Conservation (phyloP, 2,329 filamentous ascomycete genomes). For the Ophiosphaerella narmari region DNA sequence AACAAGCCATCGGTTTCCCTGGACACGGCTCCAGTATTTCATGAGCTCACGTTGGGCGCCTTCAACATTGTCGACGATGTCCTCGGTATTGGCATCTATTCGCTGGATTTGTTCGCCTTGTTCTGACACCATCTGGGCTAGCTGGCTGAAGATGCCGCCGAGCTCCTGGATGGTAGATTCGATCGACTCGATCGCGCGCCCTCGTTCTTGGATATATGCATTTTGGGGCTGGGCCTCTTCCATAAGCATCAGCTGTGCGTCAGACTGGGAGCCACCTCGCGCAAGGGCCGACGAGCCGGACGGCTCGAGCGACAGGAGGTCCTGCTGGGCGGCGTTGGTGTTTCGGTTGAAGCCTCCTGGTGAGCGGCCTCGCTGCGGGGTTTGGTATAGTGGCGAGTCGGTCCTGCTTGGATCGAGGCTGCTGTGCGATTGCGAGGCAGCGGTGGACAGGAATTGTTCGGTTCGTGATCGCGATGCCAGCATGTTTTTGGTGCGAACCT, state of each 20-base stretch:
- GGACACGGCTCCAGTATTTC: constrained; percentile 95
- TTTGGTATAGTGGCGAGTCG: constrained; percentile 84
- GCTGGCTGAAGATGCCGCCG: constrained; percentile 88
- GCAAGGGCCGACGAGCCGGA: constrained; percentile 52
- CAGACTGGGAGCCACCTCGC: constrained; percentile 63
- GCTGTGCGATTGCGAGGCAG: constrained; percentile 74
- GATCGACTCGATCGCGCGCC: constrained; percentile 95
- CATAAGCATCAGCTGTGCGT: constrained; percentile 85
- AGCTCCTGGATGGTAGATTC: constrained; percentile 94
- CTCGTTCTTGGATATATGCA: constrained; percentile 88
- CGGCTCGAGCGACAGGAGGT: constrained; percentile 83
- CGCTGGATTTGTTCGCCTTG: constrained; percentile 97
- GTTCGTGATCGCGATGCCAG: constrained; percentile 90
- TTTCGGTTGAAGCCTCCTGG: constrained; percentile 52
- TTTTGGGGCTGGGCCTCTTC: constrained; percentile 88
- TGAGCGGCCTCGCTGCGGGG: constrained; percentile 68
- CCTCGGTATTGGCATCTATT: constrained; percentile 96
- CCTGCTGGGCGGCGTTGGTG: constrained; percentile 55
- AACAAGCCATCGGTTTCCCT: constrained; percentile 92
- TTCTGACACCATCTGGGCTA: constrained; percentile 95
- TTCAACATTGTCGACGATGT: constrained; percentile 97
- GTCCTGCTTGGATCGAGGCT: constrained; percentile 68
- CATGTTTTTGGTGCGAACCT: constrained; percentile 96
- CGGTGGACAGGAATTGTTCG: constrained; percentile 93
- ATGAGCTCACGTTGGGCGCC: constrained; percentile 92